Evolutionary conservation across 331 rosid genomes (phyloP).

Genomic region (Dryas integrifolia): DNA sequence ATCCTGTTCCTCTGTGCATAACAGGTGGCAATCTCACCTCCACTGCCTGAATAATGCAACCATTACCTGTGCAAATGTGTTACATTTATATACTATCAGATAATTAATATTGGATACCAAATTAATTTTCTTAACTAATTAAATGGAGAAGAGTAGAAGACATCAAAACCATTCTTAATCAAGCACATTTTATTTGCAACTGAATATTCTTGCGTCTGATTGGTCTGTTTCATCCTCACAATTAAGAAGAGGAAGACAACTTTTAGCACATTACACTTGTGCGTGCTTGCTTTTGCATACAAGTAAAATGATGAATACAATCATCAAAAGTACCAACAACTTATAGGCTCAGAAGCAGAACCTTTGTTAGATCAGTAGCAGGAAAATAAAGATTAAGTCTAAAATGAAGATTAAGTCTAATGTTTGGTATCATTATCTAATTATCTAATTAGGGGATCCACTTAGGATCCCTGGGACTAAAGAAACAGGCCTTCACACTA

Average conservation of each 20-base stretch:
- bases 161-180: too few species aligned
- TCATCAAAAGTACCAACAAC: background rate
- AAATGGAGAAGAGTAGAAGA: too few species aligned
- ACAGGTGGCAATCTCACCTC: background rate
- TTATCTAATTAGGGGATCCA: constrained; percentile 40
- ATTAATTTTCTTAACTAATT: too few species aligned
- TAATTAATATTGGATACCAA: too few species aligned
- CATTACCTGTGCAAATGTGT: too few species aligned
- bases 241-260: background rate
- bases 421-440: background rate
- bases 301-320: background rate
- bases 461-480: constrained; percentile 74
- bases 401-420: background rate
- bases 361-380: background rate
- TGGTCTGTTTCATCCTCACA: background rate
- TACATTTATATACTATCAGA: too few species aligned
- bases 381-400: background rate
- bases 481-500: constrained; percentile 52
- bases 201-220: background rate
- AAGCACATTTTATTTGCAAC: too few species aligned
- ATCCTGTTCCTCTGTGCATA: background rate
- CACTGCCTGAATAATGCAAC: background rate
- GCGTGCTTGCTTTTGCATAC: background rate
- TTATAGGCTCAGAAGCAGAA: background rate
- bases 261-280: background rate